Conservation (phyloP, 176 grass and related monocot species). For the Oryza meridionalis region DNA sequence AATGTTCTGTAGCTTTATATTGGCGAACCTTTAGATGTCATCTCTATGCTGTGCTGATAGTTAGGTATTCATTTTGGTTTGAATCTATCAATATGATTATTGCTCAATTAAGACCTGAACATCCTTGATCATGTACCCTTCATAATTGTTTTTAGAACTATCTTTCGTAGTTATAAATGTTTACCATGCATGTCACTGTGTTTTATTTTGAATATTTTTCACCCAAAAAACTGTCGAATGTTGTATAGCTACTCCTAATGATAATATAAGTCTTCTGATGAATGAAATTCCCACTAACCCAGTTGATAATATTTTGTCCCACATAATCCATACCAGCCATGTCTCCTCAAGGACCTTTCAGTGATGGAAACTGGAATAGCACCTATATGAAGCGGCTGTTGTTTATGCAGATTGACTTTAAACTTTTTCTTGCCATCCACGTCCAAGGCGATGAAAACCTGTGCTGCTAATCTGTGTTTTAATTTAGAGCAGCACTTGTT, state of each 20-base stretch:
- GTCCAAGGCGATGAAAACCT: background rate
- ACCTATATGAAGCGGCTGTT: constrained; percentile 13
- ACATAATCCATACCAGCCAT: background rate
- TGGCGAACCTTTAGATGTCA: background rate
- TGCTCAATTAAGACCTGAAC: too few species aligned
- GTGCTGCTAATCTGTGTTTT: background rate
- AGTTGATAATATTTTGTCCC: background rate
- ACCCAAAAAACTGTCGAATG: background rate
- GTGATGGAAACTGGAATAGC: background rate
- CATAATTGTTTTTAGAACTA: background rate
- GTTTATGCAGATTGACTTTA: background rate
- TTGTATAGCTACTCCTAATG: background rate
- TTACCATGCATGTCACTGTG: background rate
- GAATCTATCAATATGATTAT: too few species aligned
- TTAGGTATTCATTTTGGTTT: too few species aligned
- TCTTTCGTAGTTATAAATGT: background rate
- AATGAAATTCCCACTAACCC: background rate
- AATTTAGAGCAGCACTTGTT: background rate
- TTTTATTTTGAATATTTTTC: background rate
- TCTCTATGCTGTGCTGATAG: background rate
- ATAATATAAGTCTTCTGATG: background rate
- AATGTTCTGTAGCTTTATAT: background rate
- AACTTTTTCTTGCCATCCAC: background rate
- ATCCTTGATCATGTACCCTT: background rate
- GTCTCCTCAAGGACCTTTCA: background rate